Conservation (phyloP, 1,284 basidiomycete species). For the Pholiota adiposa region DNA sequence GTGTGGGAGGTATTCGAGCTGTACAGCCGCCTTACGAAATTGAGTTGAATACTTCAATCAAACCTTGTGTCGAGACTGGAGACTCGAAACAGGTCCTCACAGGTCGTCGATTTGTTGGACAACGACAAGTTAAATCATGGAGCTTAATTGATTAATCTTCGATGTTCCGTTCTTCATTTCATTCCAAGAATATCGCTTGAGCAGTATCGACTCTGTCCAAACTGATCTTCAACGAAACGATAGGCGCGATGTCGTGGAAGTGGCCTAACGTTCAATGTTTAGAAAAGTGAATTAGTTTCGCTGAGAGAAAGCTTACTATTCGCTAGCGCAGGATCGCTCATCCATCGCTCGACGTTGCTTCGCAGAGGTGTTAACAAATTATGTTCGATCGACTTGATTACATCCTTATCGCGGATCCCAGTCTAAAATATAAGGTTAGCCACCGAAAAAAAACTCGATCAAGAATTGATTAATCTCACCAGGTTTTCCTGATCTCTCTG, state of each 20-base stretch:
- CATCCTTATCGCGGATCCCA: slow-evolving; percentile 50
- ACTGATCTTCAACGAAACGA: slow-evolving; percentile 48
- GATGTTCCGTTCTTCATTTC: not conserved
- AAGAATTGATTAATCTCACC: slow-evolving; percentile 37
- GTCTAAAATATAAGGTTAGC: slow-evolving; percentile 41
- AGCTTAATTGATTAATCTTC: no score
- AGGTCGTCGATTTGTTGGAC: no score
- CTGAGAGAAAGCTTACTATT: slow-evolving; percentile 20
- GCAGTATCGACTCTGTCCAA: slow-evolving; percentile 45
- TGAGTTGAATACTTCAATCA: no score
- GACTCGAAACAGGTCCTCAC: no score
- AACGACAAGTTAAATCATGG: no score
- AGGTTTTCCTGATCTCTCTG: slow-evolving; percentile 49
- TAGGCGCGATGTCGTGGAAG: slow-evolving; percentile 35
- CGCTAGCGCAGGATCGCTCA: slow-evolving; percentile 21
- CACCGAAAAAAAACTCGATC: not conserved
- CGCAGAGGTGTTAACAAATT: slow-evolving; percentile 37
- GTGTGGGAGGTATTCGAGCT: no score
- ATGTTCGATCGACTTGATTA: slow-evolving; percentile 36
- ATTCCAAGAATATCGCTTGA: not conserved
- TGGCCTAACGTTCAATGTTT: slow-evolving; percentile 25
- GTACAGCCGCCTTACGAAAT: no score
- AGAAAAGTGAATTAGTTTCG: not conserved
- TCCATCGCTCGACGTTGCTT: slow-evolving; percentile 31
- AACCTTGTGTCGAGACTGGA: no score